A percentile compares a stretch with the other conserved stretches of the same genome.
phyloP scores from a whole-genome alignment of 345 rosid genomes.

The Clausena lansium region DNA sequence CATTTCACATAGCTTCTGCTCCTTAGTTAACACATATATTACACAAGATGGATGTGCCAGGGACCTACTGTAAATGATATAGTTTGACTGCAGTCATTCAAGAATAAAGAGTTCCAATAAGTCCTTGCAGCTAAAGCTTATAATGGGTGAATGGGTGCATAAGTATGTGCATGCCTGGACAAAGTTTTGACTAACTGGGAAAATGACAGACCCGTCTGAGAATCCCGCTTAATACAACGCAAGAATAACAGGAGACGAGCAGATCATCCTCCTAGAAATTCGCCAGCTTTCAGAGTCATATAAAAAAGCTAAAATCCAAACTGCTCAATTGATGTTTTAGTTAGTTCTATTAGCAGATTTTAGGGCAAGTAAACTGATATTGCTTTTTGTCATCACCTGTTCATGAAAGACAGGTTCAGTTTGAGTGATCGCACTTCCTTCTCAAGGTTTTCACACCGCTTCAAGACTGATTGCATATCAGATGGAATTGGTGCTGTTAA shows the following conservation, averaged over 20 bases:
- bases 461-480: slow-evolving; percentile 56
- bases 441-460: slow-evolving; percentile 65
- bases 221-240: neutral
- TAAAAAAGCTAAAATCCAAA: neutral
- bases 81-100: too few species aligned
- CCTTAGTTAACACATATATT: neutral
- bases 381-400: slow-evolving; percentile 34
- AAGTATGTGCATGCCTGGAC: neutral
- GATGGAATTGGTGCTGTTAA: slow-evolving; percentile 49
- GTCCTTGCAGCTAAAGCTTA: too few species aligned
- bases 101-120: too few species aligned
- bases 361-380: neutral
- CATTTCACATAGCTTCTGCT: neutral
- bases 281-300: too few species aligned
- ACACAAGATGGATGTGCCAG: neutral
- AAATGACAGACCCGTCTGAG: neutral
- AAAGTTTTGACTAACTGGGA: neutral
- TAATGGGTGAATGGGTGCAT: too few species aligned
- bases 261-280: neutral
- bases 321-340: neutral
- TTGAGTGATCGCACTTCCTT: slow-evolving; percentile 83
- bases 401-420: slow-evolving; percentile 75
- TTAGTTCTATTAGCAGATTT: neutral
- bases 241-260: neutral
- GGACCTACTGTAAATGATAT: too few species aligned